Evolutionary conservation across 352 stramenopile genomes (phyloP), one percentile per base, ranked within the genome.

Genomic region (Blastocystis sp.): DNA sequence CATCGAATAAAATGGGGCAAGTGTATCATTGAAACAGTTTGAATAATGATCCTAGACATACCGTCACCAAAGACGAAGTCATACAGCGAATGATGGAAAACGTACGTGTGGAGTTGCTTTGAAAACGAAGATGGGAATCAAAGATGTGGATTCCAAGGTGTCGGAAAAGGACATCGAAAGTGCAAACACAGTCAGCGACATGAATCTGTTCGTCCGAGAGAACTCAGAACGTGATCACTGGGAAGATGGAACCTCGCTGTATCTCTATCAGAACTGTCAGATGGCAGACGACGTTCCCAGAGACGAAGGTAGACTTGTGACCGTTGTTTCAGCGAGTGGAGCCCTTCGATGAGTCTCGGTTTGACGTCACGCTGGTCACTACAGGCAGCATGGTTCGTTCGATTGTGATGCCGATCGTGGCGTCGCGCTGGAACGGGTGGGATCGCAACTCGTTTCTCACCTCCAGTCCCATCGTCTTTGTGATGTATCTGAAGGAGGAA

Each of bases 391-490:
- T 56, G 38, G 53, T 54, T 56, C 64, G 64, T 76, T 3, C 38
- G 7, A 54, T 76, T n/a, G 14, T 76, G 27, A 16, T 51, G 21
- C 42, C 64, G 4, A 76, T 76, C 36, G 14, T 57, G 21, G 34
- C 64, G 1, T 40, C 40, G 11, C 36, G 64, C 1, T 81, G 69
- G 69, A 61, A 81, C 29, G 69, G 69, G 69, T 81, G 44, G 16
- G 16, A 1, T 8, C 32, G 18, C 3, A 4, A 0, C 36, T 40
- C 24, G 7, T 42, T 11, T 36, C 49, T 81, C 40, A 81, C 29
- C 18, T 24, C 11, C 42, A 81, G 69, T 42, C 69, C 69, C 7
- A 81, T 81, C 27, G 44, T 81, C 9, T 81, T 81, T 42, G 69
- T 81, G 21, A 49, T 81, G 16, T 48, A 81, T 61, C 36, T 81